phyloP scores from a whole-genome alignment of 352 stramenopile genomes.

The Phytophthora constricta region DNA sequence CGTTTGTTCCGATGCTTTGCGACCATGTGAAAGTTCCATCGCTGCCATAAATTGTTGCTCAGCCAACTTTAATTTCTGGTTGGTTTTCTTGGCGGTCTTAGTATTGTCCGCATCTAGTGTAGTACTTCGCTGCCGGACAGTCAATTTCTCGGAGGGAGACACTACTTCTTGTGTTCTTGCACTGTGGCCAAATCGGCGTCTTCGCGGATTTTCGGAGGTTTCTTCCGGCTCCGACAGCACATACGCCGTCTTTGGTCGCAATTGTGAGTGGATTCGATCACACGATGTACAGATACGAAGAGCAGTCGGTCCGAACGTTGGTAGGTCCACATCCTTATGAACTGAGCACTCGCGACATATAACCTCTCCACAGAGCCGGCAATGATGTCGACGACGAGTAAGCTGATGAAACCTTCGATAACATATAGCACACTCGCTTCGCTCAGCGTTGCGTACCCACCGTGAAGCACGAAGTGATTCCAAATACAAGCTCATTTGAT shows the following conservation, averaged over 20 bases:
- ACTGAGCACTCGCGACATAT: conserved; percentile 80
- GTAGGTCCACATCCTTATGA: conserved; percentile 74
- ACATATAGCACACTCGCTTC: conserved; percentile 66
- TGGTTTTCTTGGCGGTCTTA: conserved; percentile 6
- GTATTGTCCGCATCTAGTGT: conserved; percentile 14
- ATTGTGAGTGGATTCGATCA: conserved; percentile 30
- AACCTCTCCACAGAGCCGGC: conserved; percentile 75
- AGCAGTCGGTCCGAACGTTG: conserved; percentile 65
- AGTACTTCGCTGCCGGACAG: conserved; percentile 11
- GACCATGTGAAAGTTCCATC: conserved; percentile 7
- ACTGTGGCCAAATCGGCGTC: neutral
- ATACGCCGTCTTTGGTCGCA: conserved; percentile 21
- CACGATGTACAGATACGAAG: conserved; percentile 74
- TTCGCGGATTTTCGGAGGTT: conserved; percentile 21
- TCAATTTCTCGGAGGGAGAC: conserved; percentile 4
- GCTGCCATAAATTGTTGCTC: conserved; percentile 13
- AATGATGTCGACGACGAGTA: conserved; percentile 73
- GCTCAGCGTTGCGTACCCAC: conserved; percentile 66
- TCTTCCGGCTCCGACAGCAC: conserved; percentile 28
- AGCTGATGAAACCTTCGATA: conserved; percentile 73
- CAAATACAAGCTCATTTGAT: conserved; percentile 63
- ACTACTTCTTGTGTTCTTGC: neutral
- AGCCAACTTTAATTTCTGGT: neutral
- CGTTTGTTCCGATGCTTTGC: conserved; percentile 15
- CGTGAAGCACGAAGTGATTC: conserved; percentile 55